Evolutionary conservation across 2,329 filamentous ascomycete species (phyloP).

Genomic region (Periglandula ipomoeae): DNA sequence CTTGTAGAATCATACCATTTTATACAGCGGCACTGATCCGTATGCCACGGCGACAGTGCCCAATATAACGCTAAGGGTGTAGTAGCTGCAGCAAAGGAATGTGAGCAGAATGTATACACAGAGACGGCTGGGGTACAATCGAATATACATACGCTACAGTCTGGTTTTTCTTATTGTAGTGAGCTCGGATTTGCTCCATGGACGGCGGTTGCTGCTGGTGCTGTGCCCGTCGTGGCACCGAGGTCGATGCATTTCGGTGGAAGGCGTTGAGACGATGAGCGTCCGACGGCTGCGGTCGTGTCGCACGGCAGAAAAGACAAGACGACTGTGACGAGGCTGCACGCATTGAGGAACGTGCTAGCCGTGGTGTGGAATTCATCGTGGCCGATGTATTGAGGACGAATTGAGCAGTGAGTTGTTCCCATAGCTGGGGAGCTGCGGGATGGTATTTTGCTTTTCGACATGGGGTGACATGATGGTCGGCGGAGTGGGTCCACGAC

Average conservation of each 20-base stretch:
- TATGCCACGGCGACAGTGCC: slow-evolving; percentile 75
- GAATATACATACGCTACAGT: slow-evolving; percentile 38
- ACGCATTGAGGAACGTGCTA: slow-evolving; percentile 22
- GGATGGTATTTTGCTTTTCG: slow-evolving; percentile 2
- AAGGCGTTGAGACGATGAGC: slow-evolving; percentile 13
- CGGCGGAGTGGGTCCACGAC: background rate
- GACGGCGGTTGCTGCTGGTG: slow-evolving; percentile 20
- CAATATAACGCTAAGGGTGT: slow-evolving; percentile 67
- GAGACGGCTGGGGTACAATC: background rate
- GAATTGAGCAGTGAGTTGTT: background rate
- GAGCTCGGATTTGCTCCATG: slow-evolving; percentile 56
- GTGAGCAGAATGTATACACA: background rate
- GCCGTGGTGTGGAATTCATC: slow-evolving; percentile 32
- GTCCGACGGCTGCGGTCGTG: slow-evolving; percentile 18
- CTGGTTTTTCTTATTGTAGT: slow-evolving; percentile 58
- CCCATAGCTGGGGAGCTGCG: background rate
- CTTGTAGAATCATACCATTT: slow-evolving; percentile 50
- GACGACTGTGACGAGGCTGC: slow-evolving; percentile 22
- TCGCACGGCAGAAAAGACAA: slow-evolving; percentile 28
- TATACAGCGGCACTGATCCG: slow-evolving; percentile 78
- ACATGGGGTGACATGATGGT: slow-evolving; percentile 7
- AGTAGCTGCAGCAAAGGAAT: slow-evolving; percentile 43
- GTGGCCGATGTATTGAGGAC: slow-evolving; percentile 5
- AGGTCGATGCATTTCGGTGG: slow-evolving; percentile 23
- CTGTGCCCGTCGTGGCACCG: slow-evolving; percentile 15